A percentile compares a stretch with the other conserved stretches of the same genome.
These are phyloP conservation scores for Aspergillus flavus DNA, from an alignment of 2,329 filamentous ascomycete species.

Conservation along the genomic window DNA sequence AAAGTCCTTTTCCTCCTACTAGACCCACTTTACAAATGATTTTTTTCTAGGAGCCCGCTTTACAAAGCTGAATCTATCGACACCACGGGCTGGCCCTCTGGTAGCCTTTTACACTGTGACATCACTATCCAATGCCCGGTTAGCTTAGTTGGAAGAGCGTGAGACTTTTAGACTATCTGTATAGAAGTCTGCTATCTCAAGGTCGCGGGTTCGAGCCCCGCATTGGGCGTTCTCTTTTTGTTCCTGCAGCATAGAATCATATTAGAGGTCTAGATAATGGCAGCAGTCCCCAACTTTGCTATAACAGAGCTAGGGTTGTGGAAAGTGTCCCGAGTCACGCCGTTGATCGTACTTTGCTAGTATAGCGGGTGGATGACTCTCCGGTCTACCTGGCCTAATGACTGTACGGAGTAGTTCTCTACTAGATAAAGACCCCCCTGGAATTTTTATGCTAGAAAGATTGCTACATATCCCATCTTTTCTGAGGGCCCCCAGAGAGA, in stretches of 20 bases:
- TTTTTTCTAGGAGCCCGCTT: rapidly evolving
- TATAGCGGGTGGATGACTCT: no score
- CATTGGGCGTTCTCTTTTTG: not conserved
- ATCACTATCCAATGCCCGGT: not conserved
- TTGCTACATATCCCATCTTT: no score
- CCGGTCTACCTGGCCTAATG: no score
- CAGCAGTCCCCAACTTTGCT: no score
- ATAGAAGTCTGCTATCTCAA: not conserved
- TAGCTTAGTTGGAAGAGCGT: not conserved
- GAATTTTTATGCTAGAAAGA: no score
- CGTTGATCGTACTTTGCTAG: no score
- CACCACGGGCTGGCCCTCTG: not conserved
- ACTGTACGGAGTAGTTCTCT: no score
- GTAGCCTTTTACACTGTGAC: not conserved
- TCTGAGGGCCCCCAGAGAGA: no score
- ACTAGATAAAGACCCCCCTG: no score
- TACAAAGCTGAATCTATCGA: not conserved
- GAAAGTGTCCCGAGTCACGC: no score
- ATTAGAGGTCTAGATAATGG: no score
- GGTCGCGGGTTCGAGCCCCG: not conserved
- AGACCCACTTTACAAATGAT: not conserved
- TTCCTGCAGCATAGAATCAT: not conserved
- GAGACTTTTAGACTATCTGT: not conserved
- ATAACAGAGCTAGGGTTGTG: no score
- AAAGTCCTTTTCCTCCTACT: not conserved